Conservation (phyloP, 2,329 filamentous ascomycete genomes). For the Atkinsonella hypoxylon region DNA sequence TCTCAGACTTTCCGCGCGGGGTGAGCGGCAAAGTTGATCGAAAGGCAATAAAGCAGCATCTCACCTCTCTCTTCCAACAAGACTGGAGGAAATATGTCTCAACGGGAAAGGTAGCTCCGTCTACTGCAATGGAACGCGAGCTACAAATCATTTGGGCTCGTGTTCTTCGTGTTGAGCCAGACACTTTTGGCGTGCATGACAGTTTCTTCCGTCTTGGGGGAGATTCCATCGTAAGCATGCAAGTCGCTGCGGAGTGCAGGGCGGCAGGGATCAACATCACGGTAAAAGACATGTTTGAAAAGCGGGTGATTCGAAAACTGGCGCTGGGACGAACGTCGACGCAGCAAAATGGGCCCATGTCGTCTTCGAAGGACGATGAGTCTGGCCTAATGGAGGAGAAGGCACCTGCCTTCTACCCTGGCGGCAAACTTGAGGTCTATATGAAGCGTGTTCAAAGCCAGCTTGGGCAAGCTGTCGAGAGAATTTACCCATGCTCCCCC, state of each 20-base stretch:
- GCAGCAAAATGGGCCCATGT: too few species aligned
- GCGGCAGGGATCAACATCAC: not conserved
- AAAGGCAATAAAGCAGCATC: not conserved
- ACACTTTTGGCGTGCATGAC: not conserved
- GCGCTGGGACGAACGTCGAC: not conserved
- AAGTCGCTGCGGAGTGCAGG: not conserved
- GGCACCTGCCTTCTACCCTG: not conserved
- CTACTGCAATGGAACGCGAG: not conserved
- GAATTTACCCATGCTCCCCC: conserved; percentile 26
- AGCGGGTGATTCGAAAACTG: not conserved
- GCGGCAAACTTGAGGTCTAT: not conserved
- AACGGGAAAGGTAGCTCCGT: not conserved
- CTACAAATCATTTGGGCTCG: not conserved
- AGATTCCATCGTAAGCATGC: conserved; percentile 1
- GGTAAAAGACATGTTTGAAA: not conserved
- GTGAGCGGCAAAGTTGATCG: not conserved
- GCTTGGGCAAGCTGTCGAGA: conserved; percentile 8
- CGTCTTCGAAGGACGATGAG: not conserved
- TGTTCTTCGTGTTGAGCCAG: not conserved
- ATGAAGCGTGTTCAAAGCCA: not conserved
- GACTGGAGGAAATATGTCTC: not conserved
- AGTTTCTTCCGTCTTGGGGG: not conserved
- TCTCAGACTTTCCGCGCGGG: not conserved
- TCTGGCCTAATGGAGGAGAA: not conserved
- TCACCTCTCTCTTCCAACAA: not conserved